A percentile compares a stretch with the other conserved stretches of the same genome.
phyloP scores from a whole-genome alignment of 306 rosid genomes.

The Lathyrus tuberosus region DNA sequence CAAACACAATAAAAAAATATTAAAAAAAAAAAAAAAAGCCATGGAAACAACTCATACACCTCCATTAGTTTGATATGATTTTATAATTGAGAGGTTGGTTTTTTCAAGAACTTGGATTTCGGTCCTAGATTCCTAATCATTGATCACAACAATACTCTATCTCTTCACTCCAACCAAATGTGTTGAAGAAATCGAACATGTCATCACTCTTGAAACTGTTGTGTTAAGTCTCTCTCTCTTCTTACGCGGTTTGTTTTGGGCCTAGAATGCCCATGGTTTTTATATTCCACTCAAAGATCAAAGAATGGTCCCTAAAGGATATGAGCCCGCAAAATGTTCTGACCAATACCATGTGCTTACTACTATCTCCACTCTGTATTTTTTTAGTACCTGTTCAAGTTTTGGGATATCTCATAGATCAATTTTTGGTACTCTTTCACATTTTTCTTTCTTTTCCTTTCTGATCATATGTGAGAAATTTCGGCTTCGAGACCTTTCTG shows the following conservation, averaged over 20 bases:
- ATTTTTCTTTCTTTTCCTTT: too few relatives aligned
- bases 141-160: conserved; percentile 27
- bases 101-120: conserved; percentile 19
- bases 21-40: not conserved
- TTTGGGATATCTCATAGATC: too few relatives aligned
- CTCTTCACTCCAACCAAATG: conserved; percentile 24
- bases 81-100: conserved; percentile 19
- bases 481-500: too few relatives aligned
- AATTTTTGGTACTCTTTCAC: too few relatives aligned
- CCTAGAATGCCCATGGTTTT: conserved; percentile 40
- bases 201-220: conserved; percentile 35
- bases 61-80: not conserved
- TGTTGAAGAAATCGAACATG: conserved; percentile 36
- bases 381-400: not conserved
- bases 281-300: not conserved
- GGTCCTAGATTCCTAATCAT: conserved; percentile 12
- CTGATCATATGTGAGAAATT: too few relatives aligned
- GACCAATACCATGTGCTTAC: conserved; percentile 41
- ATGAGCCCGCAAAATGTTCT: conserved; percentile 46
- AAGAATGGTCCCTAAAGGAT: conserved; percentile 43
- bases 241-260: conserved; percentile 46
- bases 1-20: not conserved
- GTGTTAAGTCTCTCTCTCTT: conserved; percentile 44
- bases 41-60: conserved; percentile 31
- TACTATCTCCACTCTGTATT: conserved; percentile 2